Evolutionary conservation across 441 rosid species (phyloP).

Genomic region (Brassica balearica): DNA sequence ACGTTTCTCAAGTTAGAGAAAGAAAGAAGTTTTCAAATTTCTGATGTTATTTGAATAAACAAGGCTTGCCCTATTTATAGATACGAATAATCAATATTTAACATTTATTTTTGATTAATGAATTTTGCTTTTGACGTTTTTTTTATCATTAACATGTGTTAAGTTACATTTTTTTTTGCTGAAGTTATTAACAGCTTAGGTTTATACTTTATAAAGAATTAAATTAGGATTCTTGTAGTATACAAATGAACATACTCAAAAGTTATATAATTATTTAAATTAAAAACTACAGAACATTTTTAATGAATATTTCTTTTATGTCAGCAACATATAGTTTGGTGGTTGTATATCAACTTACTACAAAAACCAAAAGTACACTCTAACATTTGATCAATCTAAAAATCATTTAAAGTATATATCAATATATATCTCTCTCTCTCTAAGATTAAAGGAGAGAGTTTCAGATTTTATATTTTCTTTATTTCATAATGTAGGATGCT

Average conservation of each 20-base stretch:
- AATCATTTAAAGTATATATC: too few relatives aligned
- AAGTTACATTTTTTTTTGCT: neutral
- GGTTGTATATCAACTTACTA: neutral
- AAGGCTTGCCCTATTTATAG: slow-evolving; percentile 6
- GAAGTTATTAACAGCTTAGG: neutral
- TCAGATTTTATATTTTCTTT: too few relatives aligned
- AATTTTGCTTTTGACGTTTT: neutral
- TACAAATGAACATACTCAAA: neutral
- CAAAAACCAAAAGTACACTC: neutral
- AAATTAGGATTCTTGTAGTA: neutral
- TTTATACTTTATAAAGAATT: neutral
- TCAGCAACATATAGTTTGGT: neutral
- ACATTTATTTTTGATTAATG: neutral
- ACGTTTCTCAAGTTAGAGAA: neutral
- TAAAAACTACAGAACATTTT: too few relatives aligned
- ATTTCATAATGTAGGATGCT: neutral
- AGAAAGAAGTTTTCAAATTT: neutral
- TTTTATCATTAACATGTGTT: neutral
- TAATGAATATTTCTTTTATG: neutral
- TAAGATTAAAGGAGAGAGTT: too few relatives aligned
- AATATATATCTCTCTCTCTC: too few relatives aligned
- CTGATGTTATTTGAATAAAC: neutral
- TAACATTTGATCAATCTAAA: too few relatives aligned
- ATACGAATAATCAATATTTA: neutral
- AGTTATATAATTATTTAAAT: neutral